These are phyloP conservation scores for Aspergillus puulaauensis DNA, from an alignment of 2,329 filamentous ascomycete genomes.

Conservation along the genomic window DNA sequence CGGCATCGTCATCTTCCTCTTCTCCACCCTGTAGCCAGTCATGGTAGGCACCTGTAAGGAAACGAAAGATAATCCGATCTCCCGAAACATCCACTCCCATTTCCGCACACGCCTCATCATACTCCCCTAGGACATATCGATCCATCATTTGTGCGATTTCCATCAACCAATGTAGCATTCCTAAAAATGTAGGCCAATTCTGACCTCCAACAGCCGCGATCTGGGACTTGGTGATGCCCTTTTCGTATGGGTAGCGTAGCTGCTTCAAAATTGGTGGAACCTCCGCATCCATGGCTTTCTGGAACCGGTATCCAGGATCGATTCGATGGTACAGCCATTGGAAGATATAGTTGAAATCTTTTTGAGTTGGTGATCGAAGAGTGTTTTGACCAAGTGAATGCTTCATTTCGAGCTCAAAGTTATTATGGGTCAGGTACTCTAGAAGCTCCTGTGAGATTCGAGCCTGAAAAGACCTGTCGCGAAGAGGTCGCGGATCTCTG, in stretches of 20 bases:
- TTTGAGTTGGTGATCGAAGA: conserved; percentile 91
- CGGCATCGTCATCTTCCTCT: conserved; percentile 81
- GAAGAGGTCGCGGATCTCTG: conserved; percentile 80
- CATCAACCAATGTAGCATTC: conserved; percentile 98
- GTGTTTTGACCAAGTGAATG: conserved; percentile 88
- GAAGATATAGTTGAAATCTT: conserved; percentile 97
- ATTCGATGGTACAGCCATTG: conserved; percentile 97
- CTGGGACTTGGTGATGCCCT: conserved; percentile 93
- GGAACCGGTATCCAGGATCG: conserved; percentile 88
- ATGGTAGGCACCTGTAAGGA: conserved; percentile 83
- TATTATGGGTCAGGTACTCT: conserved; percentile 88
- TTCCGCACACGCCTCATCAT: conserved; percentile 87
- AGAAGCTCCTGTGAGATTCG: conserved; percentile 85
- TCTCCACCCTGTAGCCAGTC: conserved; percentile 94
- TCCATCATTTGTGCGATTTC: conserved; percentile 93
- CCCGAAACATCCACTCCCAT: conserved; percentile 82
- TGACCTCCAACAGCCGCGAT: conserved; percentile 92
- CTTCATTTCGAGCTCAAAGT: conserved; percentile 98
- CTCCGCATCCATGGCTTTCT: conserved; percentile 93
- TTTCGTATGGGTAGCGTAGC: conserved; percentile 89
- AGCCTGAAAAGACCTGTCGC: conserved; percentile 75
- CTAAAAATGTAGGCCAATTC: conserved; percentile 95
- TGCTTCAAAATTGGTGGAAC: conserved; percentile 91
- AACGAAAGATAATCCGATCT: conserved; percentile 92
- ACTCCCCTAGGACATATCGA: conserved; percentile 71